Percentiles rank a stretch among this genome's conserved stretches.
phyloP scores from a whole-genome alignment of 1,139 yeast species.

The Sugiyamaella novakii region DNA sequence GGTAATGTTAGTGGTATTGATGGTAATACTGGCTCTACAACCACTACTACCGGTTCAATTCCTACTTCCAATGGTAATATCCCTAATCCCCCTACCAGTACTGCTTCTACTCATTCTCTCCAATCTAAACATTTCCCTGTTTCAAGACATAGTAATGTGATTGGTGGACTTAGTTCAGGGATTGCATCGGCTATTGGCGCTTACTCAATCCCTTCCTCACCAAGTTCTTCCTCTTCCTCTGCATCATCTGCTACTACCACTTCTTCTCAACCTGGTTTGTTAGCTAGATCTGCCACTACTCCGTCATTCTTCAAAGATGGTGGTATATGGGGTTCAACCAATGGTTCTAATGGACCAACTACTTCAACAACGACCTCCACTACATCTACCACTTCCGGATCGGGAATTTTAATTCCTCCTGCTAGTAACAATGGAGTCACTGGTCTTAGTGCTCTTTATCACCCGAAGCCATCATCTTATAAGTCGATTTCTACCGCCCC shows the following conservation, averaged over 20 bases:
- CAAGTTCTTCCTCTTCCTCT: slow-evolving; percentile 16
- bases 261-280: slow-evolving; percentile 12
- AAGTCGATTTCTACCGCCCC: slow-evolving; percentile 18
- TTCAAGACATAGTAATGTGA: slow-evolving; percentile 13
- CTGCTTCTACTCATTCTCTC: slow-evolving; percentile 10
- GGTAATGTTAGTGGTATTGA: background rate
- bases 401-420: slow-evolving; percentile 16
- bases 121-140: slow-evolving; percentile 23
- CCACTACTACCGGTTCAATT: background rate
- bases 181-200: slow-evolving; percentile 9
- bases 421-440: background rate
- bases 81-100: slow-evolving; percentile 6
- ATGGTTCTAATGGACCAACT: slow-evolving; percentile 3
- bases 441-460: slow-evolving; percentile 16
- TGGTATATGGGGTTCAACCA: slow-evolving; percentile 19
- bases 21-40: background rate
- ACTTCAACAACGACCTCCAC: slow-evolving; percentile 3
- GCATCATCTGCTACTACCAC: slow-evolving; percentile 16
- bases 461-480: slow-evolving; percentile 20
- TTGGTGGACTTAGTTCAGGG: slow-evolving; percentile 10
- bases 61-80: background rate
- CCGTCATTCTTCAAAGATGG: slow-evolving; percentile 19
- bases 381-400: slow-evolving; percentile 5
- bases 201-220: slow-evolving; percentile 14
- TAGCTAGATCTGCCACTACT: slow-evolving; percentile 20